Conservation (phyloP, 2,329 filamentous ascomycete species). For the Pleoardoris graminearum region DNA sequence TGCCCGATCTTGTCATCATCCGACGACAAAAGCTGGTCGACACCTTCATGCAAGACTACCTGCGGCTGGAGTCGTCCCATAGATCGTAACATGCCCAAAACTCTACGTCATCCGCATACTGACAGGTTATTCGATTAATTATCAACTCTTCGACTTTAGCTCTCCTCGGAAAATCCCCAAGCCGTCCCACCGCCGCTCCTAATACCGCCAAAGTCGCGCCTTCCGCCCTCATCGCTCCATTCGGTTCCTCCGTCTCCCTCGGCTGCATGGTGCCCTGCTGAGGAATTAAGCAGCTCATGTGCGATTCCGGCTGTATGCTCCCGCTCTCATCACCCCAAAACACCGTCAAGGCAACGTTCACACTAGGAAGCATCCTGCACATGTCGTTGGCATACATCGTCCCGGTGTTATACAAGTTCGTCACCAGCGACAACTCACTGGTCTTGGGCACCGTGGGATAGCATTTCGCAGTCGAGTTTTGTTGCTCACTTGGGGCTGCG, state of each 20-base stretch:
- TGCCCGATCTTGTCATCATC: no score
- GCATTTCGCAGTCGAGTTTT: neutral
- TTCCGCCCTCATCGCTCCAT: neutral
- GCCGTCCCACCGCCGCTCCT: neutral
- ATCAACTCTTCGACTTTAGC: neutral
- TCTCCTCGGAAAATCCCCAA: no score
- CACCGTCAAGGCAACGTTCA: conserved; percentile 3
- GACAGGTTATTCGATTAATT: neutral
- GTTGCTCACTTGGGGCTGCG: neutral
- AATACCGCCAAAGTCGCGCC: neutral
- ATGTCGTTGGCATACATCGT: neutral
- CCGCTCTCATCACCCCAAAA: neutral
- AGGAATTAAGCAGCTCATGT: neutral
- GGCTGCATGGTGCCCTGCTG: neutral
- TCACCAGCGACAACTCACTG: neutral
- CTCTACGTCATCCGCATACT: no score
- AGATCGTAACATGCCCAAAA: no score
- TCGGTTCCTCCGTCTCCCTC: neutral
- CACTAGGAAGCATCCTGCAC: neutral
- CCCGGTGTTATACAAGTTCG: neutral
- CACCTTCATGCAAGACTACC: no score
- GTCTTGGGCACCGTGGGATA: neutral
- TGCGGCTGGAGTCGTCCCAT: no score
- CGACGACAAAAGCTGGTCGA: no score
- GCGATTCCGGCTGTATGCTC: neutral